phyloP scores from a whole-genome alignment of 495 filamentous ascomycete genomes.

The Schizothecium vesticola region DNA sequence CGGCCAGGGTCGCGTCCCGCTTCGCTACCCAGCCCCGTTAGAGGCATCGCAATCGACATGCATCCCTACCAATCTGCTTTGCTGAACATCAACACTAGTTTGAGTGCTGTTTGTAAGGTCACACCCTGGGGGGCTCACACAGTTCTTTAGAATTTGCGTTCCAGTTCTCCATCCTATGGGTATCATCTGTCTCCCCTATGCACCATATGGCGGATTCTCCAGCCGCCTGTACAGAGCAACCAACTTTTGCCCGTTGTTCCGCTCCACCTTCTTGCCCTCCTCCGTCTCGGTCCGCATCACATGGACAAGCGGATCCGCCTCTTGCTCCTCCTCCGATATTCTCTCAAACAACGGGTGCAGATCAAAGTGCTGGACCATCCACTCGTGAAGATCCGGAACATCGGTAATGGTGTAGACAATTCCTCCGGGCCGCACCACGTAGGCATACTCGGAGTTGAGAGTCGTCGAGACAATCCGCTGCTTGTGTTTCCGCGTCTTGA shows the following conservation, averaged over 20 bases:
- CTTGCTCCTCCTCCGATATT: slow-evolving; percentile 59
- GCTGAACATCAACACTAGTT: background rate
- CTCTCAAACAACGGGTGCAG: slow-evolving; percentile 63
- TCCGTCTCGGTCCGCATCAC: slow-evolving; percentile 87
- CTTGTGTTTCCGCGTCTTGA: slow-evolving; percentile 96
- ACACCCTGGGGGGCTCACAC: too few species aligned
- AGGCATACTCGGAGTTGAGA: slow-evolving; percentile 89
- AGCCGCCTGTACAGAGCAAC: slow-evolving; percentile 78
- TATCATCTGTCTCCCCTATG: background rate
- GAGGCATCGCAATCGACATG: background rate
- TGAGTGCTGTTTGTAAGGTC: background rate
- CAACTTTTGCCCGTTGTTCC: slow-evolving; percentile 83
- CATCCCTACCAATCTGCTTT: background rate
- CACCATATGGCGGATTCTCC: slow-evolving; percentile 67
- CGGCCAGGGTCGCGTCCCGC: background rate
- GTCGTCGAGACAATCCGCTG: slow-evolving; percentile 86
- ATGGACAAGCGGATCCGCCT: slow-evolving; percentile 66
- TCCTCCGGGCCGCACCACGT: slow-evolving; percentile 74
- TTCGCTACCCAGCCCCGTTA: background rate
- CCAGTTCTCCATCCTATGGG: background rate
- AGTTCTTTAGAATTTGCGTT: background rate
- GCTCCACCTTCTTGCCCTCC: slow-evolving; percentile 93
- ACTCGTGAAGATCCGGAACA: slow-evolving; percentile 86
- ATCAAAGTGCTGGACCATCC: slow-evolving; percentile 85
- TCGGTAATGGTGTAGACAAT: slow-evolving; percentile 94